phyloP scores from a whole-genome alignment of 2,329 filamentous ascomycete species.

The Hypoxylon sp. region DNA sequence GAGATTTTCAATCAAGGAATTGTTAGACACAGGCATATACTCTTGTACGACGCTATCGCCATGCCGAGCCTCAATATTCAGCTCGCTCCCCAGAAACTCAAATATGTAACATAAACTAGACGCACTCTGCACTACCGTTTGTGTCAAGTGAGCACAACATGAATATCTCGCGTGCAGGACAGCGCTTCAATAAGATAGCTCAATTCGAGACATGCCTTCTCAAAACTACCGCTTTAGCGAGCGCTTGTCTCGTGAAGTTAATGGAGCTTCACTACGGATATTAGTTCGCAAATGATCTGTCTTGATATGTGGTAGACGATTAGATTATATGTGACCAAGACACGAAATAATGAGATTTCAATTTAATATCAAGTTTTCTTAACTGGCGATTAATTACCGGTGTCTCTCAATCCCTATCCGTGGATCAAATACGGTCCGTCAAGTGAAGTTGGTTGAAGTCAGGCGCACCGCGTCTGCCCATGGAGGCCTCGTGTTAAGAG shows the following conservation, averaged over 20 bases:
- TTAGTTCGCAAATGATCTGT: conserved; percentile 30
- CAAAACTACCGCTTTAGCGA: conserved; percentile 2
- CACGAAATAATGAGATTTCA: conserved; percentile 8
- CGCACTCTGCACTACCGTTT: conserved; percentile 49
- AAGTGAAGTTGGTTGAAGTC: not conserved
- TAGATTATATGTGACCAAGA: conserved; percentile 18
- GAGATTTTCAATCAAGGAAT: conserved; percentile 25
- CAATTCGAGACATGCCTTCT: conserved; percentile 19
- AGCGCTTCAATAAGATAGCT: conserved; percentile 18
- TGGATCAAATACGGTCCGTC: not conserved
- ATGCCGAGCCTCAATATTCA: conserved; percentile 25
- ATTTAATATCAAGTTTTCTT: not conserved
- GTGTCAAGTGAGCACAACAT: conserved; percentile 33
- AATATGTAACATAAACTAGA: conserved; percentile 35
- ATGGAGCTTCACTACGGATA: not conserved
- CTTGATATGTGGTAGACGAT: conserved; percentile 10
- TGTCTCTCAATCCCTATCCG: conserved; percentile 6
- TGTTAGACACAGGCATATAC: conserved; percentile 22
- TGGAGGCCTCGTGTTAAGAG: not conserved
- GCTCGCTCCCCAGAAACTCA: conserved; percentile 17
- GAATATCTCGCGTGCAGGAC: not conserved
- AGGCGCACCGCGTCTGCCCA: no score
- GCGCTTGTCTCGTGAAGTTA: conserved; percentile 8
- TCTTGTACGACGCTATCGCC: conserved; percentile 28
- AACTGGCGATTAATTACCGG: not conserved